A percentile compares a stretch with the other conserved stretches of the same genome.
These are phyloP conservation scores for Oryza brachyantha DNA, from an alignment of 176 grass and related monocot species.

Conservation along the genomic window DNA sequence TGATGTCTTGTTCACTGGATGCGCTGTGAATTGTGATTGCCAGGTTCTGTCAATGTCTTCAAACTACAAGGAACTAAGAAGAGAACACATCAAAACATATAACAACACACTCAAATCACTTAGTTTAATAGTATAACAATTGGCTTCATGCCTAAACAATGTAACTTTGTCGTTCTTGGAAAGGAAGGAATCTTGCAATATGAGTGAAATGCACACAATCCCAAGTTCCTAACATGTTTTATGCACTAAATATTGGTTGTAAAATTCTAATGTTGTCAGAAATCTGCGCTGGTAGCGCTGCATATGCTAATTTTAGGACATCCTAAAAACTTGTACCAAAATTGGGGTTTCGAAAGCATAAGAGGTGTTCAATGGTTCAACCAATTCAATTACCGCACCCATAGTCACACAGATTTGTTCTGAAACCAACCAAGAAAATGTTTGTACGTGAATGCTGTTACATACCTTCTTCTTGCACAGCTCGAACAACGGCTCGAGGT, in stretches of 20 bases:
- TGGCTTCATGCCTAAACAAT: not conserved
- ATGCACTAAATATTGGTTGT: not conserved
- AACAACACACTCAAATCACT: not conserved
- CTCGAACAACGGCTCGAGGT: conserved; percentile 72
- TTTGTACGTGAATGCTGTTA: not conserved
- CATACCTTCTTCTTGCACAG: conserved; percentile 79
- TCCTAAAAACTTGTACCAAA: not conserved
- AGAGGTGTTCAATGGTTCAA: no score
- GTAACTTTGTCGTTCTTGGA: not conserved
- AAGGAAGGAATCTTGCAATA: not conserved
- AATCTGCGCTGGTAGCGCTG: no score
- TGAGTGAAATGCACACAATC: no score
- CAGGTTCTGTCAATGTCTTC: conserved; percentile 1
- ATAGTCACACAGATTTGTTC: not conserved
- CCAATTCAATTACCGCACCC: not conserved
- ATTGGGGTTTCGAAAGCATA: not conserved
- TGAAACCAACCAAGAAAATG: not conserved
- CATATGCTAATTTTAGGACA: no score
- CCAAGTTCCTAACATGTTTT: not conserved
- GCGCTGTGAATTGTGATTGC: not conserved
- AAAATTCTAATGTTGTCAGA: not conserved
- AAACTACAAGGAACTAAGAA: conserved; percentile 14
- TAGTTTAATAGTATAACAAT: not conserved
- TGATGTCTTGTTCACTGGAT: not conserved
- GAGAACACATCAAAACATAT: not conserved